Percentiles rank a stretch among this genome's conserved stretches.
Evolutionary conservation across 108 stramenopile genomes (phyloP).

Genomic region (Schizochytrium sp.): DNA sequence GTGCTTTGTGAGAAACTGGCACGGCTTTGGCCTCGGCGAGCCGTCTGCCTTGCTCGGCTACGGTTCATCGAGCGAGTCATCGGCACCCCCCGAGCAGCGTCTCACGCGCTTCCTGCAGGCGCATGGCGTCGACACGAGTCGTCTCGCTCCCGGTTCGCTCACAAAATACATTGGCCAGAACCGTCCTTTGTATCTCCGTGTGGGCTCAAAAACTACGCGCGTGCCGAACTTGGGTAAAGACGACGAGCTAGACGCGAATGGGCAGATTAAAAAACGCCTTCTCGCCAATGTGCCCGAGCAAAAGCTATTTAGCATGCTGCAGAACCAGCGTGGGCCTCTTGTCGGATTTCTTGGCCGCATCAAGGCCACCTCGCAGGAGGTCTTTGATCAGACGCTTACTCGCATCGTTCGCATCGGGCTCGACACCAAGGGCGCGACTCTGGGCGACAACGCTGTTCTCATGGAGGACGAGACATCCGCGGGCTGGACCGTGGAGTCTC

Average conservation of each 20-base stretch:
- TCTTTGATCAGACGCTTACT: neutral
- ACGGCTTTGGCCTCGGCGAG: conserved; percentile 21
- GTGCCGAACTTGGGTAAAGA: neutral
- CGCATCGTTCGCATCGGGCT: neutral
- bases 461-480: neutral
- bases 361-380: neutral
- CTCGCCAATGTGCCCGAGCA: conserved; percentile 21
- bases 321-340: neutral
- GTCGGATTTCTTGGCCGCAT: neutral
- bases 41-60: neutral
- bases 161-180: neutral
- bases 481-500: neutral
- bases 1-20: conserved; percentile 19
- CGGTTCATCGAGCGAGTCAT: neutral
- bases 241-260: neutral
- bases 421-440: neutral
- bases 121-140: conserved; percentile 16
- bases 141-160: neutral
- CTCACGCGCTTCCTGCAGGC: conserved; percentile 20
- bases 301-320: neutral
- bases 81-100: neutral
- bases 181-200: conserved; percentile 8
- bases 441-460: neutral
- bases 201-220: neutral
- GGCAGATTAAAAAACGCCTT: neutral